Evolutionary conservation across 768 basidiomycete species (phyloP).

Genomic region (Megacollybia marginata): DNA sequence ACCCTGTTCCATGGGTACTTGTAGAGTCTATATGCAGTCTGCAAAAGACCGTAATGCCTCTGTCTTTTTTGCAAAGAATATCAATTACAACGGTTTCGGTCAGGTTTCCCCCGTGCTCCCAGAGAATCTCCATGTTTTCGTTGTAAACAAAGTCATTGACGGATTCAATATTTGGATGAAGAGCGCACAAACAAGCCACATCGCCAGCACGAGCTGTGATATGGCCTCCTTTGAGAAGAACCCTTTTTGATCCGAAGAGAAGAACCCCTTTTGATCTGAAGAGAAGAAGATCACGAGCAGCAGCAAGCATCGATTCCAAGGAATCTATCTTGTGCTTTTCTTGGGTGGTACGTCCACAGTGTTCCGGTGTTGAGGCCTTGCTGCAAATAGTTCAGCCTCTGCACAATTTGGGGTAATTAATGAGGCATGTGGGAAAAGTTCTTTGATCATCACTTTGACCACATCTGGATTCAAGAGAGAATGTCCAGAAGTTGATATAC

Average conservation of each 20-base stretch:
- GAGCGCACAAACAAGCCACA: constrained; percentile 24
- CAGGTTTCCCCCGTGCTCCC: constrained; percentile 13
- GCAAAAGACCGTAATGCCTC: constrained; percentile 42
- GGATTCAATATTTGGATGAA: constrained; percentile 26
- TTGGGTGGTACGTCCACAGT: constrained; percentile 4
- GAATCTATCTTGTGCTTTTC: constrained; percentile 35
- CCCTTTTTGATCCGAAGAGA: no score
- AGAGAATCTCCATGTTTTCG: constrained; percentile 62
- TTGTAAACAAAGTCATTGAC: constrained; percentile 35
- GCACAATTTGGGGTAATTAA: constrained; percentile 82
- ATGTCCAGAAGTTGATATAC: constrained; percentile 86
- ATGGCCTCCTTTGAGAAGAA: constrained; percentile 87
- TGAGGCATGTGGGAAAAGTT: constrained; percentile 67
- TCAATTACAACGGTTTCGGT: constrained; percentile 48
- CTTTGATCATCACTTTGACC: constrained; percentile 43
- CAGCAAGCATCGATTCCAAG: constrained; percentile 54
- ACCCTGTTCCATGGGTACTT: constrained; percentile 90
- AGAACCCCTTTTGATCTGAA: no score
- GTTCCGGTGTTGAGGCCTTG: constrained; percentile 27
- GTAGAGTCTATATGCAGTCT: constrained; percentile 56
- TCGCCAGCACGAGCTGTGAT: constrained; percentile 39
- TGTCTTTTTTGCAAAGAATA: constrained; percentile 40
- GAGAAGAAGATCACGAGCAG: constrained; percentile 39
- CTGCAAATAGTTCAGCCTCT: constrained; percentile 72
- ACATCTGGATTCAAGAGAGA: constrained; percentile 65